Evolutionary conservation across 1,284 basidiomycete species (phyloP), one percentile per base, ranked within the genome.

Genomic region (Anthracocystis walkeri): DNA sequence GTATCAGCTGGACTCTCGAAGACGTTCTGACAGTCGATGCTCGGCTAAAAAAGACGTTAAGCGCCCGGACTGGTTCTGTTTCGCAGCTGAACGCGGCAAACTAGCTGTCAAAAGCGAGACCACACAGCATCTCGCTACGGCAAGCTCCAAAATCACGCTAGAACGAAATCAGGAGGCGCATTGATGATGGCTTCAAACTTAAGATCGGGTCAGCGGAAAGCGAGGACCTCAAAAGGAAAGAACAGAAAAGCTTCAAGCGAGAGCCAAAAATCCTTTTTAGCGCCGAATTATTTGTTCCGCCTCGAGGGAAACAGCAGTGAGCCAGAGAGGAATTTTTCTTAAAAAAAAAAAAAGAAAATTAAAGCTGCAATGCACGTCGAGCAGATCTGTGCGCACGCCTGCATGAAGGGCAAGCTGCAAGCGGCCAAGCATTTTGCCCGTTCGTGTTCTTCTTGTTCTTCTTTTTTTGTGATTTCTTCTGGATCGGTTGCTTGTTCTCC

Each of bases 371-470:
- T 70, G 67, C 62, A 70, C 48, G 42, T 53, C 33, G 40, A 38
- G 68, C 62, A 71, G 68, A 71, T 71, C 68, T 60, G 68, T 61
- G 68, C 35, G 35, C 68, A 65, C 56, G 68, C 68, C 58, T 65
- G 68, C 62, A 65, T 58, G 59, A 62, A n/a, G n/a, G n/a, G n/a
- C n/a, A n/a, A n/a, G n/a, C n/a, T n/a, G n/a, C n/a, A n/a, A 45
- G 46, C 27, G 44, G 45, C 7, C 31, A 46, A n/a, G 14, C 31
- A 23, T 42, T 41, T 41, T 48, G 33, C 54, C 42, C 45, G 40
- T 42, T 41, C 18, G 35, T 45, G 42, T 52, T 48, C 25, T 42
- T 55, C 35, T 23, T 50, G 45, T 33, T 35, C 42, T 45, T 42
- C 52, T 59, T 57, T 53, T 33, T 20, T 64, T 48, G 35, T 16